Evolutionary conservation across 2,329 filamentous ascomycete genomes (phyloP).

Genomic region (Coleophoma eucalyptorum): DNA sequence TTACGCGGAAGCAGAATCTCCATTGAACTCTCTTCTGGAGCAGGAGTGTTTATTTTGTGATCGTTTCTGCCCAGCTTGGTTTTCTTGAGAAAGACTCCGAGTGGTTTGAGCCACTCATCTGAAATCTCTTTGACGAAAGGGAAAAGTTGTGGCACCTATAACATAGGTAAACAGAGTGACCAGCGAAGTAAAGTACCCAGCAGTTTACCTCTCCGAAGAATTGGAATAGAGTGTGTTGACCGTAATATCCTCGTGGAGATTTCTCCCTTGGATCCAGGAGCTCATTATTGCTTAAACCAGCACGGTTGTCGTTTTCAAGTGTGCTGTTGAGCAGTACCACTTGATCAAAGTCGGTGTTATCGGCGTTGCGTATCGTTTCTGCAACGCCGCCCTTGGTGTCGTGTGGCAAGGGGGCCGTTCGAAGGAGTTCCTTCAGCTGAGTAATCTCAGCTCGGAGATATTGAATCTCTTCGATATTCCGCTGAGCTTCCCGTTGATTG

Average conservation of each 20-base stretch:
- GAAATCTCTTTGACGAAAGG: constrained; percentile 8
- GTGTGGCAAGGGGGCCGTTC: neutral
- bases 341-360: neutral
- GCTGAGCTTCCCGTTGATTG: neutral
- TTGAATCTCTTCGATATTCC: constrained; percentile 8
- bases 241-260: constrained; percentile 10
- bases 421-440: constrained; percentile 8
- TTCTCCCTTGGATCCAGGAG: constrained; percentile 12
- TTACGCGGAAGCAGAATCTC: constrained; percentile 5
- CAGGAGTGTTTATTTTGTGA: neutral
- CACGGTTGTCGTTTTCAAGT: neutral
- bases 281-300: neutral
- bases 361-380: neutral
- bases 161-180: neutral
- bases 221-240: constrained; percentile 5
- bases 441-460: constrained; percentile 6
- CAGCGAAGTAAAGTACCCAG: neutral
- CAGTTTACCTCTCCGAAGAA: constrained; percentile 6
- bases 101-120: constrained; percentile 7
- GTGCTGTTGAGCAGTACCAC: neutral
- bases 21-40: neutral
- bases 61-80: neutral
- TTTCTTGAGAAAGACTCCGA: constrained; percentile 4
- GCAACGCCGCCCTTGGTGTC: too few relatives aligned
- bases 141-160: constrained; percentile 8